Percentiles rank a stretch among this genome's conserved stretches.
Evolutionary conservation across 495 filamentous ascomycete genomes (phyloP).

Genomic region (Penicillium macrosclerotiorum): DNA sequence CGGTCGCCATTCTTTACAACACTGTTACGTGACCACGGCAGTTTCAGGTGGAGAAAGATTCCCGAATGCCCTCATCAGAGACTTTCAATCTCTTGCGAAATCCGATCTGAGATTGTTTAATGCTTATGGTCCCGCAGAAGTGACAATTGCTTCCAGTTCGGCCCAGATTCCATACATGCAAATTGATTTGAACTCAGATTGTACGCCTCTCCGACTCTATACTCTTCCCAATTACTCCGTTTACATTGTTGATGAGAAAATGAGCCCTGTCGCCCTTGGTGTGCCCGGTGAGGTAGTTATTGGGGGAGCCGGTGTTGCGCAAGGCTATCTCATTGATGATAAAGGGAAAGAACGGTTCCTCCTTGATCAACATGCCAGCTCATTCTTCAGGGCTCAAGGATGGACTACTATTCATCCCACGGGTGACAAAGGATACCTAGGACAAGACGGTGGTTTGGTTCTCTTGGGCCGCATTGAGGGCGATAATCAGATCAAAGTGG

Average conservation of each 20-base stretch:
- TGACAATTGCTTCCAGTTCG: constrained; percentile 20
- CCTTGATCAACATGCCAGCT: constrained; percentile 24
- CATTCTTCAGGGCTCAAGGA: constrained; percentile 14
- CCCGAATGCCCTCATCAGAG: constrained; percentile 7
- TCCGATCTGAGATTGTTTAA: constrained; percentile 26
- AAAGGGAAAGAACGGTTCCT: constrained; percentile 34
- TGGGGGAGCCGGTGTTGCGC: constrained; percentile 40
- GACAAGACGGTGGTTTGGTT: constrained; percentile 31
- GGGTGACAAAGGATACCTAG: constrained; percentile 24
- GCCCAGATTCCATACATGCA: constrained; percentile 13
- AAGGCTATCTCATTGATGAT: constrained; percentile 42
- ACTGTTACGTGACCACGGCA: constrained; percentile 1
- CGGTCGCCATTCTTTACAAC: constrained; percentile 10
- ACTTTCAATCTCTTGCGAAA: constrained; percentile 21
- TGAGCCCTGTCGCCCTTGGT: constrained; percentile 40
- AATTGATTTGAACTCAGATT: background rate
- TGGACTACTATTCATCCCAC: constrained; percentile 29
- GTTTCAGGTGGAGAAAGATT: constrained; percentile 23
- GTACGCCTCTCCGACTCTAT: constrained; percentile 17
- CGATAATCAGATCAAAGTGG: constrained; percentile 51
- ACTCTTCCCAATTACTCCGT: constrained; percentile 44
- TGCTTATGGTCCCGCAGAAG: constrained; percentile 35
- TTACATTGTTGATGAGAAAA: constrained; percentile 44
- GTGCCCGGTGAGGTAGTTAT: constrained; percentile 46
- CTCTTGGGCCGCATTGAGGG: constrained; percentile 38